Evolutionary conservation across 2,329 filamentous ascomycete genomes (phyloP).

Genomic region (Xylaria sp.): DNA sequence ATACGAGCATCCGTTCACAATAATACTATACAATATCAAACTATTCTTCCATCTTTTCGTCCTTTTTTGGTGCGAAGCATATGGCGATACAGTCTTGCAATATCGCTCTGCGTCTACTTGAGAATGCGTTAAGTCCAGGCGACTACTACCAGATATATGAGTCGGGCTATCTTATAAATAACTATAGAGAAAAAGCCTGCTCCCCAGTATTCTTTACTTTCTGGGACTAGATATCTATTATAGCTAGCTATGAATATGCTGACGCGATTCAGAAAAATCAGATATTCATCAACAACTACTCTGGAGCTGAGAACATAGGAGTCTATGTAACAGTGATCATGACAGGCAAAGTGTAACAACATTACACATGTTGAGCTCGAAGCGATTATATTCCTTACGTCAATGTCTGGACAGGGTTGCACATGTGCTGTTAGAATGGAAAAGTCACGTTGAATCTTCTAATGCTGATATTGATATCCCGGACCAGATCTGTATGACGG

Average conservation of each 20-base stretch:
- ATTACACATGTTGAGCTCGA: no score
- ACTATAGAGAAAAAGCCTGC: not conserved
- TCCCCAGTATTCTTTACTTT: not conserved
- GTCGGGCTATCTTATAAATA: not conserved
- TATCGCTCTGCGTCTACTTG: not conserved
- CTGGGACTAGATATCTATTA: not conserved
- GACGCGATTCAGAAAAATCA: not conserved
- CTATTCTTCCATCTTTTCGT: not conserved
- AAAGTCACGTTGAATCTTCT: not conserved
- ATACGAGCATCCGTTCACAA: not conserved
- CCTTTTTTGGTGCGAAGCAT: not conserved
- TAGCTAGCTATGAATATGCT: not conserved
- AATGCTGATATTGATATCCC: not conserved
- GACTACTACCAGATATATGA: not conserved
- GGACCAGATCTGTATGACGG: not conserved
- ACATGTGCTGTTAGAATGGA: not conserved
- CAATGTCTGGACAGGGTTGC: not conserved
- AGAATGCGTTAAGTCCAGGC: not conserved
- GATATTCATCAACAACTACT: not conserved
- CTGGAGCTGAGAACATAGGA: no score
- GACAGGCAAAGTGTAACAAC: no score
- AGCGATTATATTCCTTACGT: no score
- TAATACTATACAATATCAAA: slow-evolving; percentile 6
- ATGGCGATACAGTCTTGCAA: not conserved
- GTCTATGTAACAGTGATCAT: not conserved